Conservation (phyloP, 371 early-diverging fungal genomes). For the Rhizopus sp. region DNA sequence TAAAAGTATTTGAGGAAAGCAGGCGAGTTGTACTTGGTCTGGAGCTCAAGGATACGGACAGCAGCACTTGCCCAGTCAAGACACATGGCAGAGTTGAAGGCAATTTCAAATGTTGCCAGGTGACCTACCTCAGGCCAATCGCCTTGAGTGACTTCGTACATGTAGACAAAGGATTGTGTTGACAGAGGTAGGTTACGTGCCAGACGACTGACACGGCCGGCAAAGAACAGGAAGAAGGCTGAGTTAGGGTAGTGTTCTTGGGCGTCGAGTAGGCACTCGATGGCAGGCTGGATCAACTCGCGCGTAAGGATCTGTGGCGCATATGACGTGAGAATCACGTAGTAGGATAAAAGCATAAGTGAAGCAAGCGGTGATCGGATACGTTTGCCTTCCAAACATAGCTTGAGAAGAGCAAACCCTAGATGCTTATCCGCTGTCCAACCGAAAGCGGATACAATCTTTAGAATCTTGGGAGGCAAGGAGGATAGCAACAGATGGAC, state of each 20-base stretch:
- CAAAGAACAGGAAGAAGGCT: conserved; percentile 64
- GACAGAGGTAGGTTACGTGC: conserved; percentile 47
- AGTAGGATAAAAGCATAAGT: conserved; percentile 45
- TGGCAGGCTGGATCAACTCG: conserved; percentile 53
- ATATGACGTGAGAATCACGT: conserved; percentile 41
- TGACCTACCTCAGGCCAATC: conserved; percentile 53
- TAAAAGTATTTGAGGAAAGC: conserved; percentile 62
- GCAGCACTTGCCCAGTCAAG: conserved; percentile 59
- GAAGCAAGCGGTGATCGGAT: conserved; percentile 62
- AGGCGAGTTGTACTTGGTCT: conserved; percentile 52
- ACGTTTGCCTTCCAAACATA: conserved; percentile 55
- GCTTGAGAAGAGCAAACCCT: conserved; percentile 58
- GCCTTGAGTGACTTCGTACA: conserved; percentile 46
- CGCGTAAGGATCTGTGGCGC: conserved; percentile 49
- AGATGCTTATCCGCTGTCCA: conserved; percentile 62
- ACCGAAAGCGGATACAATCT: conserved; percentile 58
- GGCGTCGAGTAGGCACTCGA: conserved; percentile 61
- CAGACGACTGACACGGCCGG: conserved; percentile 61
- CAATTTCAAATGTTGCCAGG: conserved; percentile 62
- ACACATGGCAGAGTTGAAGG: conserved; percentile 57
- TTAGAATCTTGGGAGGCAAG: conserved; percentile 59
- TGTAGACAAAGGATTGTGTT: conserved; percentile 51
- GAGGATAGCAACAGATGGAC: conserved; percentile 60
- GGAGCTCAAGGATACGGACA: conserved; percentile 42
- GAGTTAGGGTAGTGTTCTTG: conserved; percentile 60